phyloP scores from a whole-genome alignment of 2,329 filamentous ascomycete genomes.

The Xylaria arbuscula region DNA sequence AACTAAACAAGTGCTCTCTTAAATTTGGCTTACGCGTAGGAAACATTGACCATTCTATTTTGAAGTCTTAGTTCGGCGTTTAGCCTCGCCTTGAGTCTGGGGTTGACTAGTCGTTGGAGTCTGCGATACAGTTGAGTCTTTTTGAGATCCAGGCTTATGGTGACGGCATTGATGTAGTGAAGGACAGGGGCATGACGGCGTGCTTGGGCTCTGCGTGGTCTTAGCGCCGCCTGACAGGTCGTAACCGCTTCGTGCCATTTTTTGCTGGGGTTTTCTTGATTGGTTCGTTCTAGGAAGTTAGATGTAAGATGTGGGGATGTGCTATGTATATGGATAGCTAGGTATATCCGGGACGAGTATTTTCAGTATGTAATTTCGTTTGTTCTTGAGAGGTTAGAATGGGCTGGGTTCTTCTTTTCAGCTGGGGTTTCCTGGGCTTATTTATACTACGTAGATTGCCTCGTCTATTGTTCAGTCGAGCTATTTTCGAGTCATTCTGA shows the following conservation, averaged over 20 bases:
- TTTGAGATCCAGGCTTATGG: neutral
- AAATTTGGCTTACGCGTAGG: neutral
- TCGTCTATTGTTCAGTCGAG: neutral
- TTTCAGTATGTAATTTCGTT: neutral
- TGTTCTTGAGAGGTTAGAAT: neutral
- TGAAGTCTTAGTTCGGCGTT: neutral
- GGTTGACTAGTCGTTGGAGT: neutral
- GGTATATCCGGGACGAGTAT: too few relatives aligned
- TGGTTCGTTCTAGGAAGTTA: neutral
- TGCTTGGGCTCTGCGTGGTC: neutral
- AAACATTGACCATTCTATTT: neutral
- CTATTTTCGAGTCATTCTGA: too few relatives aligned
- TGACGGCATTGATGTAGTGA: constrained; percentile 11
- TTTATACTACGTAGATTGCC: neutral
- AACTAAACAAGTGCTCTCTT: neutral
- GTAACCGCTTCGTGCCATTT: constrained; percentile 21
- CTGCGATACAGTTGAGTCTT: neutral
- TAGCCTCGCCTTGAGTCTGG: neutral
- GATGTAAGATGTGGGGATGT: too few relatives aligned
- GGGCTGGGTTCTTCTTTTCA: neutral
- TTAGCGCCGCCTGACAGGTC: neutral
- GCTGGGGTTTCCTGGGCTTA: constrained; percentile 5
- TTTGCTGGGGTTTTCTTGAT: neutral
- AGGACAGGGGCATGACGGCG: neutral
- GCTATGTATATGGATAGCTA: neutral